Conservation (phyloP, 73 alveolate species). For the Tetrahymena malaccensis region DNA sequence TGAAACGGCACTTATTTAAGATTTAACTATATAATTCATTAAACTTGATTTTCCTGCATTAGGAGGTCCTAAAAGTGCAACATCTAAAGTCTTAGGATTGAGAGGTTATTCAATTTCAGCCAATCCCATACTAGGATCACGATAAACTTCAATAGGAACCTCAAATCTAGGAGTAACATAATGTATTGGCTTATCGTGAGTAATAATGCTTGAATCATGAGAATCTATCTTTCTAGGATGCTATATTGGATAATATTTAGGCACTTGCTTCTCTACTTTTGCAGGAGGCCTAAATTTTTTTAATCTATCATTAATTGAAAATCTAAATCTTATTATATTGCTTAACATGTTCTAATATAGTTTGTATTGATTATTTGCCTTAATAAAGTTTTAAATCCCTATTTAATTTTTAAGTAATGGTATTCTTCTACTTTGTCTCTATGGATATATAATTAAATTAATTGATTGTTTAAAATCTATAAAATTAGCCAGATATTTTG, state of each 20-base stretch:
- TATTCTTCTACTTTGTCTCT: background rate
- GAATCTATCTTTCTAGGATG: background rate
- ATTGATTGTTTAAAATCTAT: background rate
- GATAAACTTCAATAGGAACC: background rate
- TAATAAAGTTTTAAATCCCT: background rate
- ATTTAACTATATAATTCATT: constrained; percentile 5
- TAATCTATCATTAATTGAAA: background rate
- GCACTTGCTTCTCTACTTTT: background rate
- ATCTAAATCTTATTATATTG: background rate
- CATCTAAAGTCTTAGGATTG: background rate
- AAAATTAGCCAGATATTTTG: background rate
- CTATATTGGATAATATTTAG: background rate
- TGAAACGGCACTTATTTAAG: constrained; percentile 28
- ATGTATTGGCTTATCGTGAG: background rate
- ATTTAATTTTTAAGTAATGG: background rate
- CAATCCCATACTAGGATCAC: background rate
- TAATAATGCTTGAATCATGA: background rate
- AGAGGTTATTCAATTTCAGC: background rate
- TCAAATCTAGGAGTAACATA: background rate
- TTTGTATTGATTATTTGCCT: background rate
- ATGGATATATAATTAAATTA: background rate
- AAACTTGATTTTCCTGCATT: constrained; percentile 41
- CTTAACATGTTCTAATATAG: background rate
- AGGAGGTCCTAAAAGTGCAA: constrained; percentile 37
- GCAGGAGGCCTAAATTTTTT: background rate